phyloP scores from a whole-genome alignment of 2,329 filamentous ascomycete genomes.

The Penicillium sp. region DNA sequence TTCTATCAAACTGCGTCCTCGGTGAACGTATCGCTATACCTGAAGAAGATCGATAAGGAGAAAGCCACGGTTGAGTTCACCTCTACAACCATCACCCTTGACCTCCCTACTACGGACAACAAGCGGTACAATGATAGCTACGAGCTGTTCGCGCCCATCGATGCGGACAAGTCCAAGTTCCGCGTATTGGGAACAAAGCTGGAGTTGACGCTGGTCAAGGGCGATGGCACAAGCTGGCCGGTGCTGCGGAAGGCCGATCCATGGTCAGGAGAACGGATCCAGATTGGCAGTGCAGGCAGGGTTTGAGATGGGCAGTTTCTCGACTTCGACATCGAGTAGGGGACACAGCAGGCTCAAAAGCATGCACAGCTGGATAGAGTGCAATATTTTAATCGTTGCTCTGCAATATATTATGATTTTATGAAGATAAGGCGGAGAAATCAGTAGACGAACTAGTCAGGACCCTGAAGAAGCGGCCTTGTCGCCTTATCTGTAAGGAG shows the following conservation, averaged over 20 bases:
- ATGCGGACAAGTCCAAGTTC: constrained; percentile 74
- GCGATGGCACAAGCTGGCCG: constrained; percentile 81
- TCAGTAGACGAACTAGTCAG: neutral
- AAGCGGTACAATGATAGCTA: constrained; percentile 81
- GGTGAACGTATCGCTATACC: constrained; percentile 89
- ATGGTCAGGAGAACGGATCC: constrained; percentile 78
- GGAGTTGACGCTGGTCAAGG: constrained; percentile 75
- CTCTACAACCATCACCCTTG: constrained; percentile 68
- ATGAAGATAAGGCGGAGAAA: neutral
- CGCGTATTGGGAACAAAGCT: constrained; percentile 89
- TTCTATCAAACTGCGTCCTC: constrained; percentile 90
- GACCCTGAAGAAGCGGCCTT: constrained; percentile 14
- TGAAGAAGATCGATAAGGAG: constrained; percentile 94
- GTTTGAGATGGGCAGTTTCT: constrained; percentile 38
- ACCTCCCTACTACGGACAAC: constrained; percentile 82
- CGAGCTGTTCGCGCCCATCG: constrained; percentile 76
- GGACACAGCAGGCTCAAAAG: neutral
- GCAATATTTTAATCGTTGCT: neutral
- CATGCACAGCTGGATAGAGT: neutral
- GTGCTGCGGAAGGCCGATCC: constrained; percentile 80
- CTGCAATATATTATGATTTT: neutral
- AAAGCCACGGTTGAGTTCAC: constrained; percentile 74
- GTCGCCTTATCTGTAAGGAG: constrained; percentile 18
- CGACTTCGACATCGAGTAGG: constrained; percentile 18
- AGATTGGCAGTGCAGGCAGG: constrained; percentile 79